A percentile compares a stretch with the other conserved stretches of the same genome.
Evolutionary conservation across 257 asterid genomes (phyloP).

Genomic region (Lavandula angustifolia): DNA sequence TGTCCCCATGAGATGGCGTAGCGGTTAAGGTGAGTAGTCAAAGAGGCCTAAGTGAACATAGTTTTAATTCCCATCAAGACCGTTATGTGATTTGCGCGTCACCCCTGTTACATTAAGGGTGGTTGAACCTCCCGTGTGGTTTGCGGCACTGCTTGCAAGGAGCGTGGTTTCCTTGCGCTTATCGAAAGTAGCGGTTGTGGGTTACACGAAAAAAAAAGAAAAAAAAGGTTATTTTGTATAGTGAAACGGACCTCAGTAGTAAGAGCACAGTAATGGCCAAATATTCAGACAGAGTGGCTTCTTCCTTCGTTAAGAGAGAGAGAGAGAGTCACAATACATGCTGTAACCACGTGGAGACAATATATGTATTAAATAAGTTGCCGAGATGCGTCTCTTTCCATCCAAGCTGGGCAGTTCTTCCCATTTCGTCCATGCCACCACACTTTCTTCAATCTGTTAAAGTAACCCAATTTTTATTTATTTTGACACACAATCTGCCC

Average conservation of each 20-base stretch:
- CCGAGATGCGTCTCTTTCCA: slow-evolving; percentile 48
- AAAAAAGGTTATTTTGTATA: slow-evolving; percentile 57
- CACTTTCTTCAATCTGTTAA: slow-evolving; percentile 35
- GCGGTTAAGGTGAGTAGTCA: too few relatives aligned
- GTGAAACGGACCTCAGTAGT: slow-evolving; percentile 41
- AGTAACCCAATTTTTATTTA: slow-evolving; percentile 37
- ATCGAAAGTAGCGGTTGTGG: too few relatives aligned
- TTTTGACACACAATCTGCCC: slow-evolving; percentile 39
- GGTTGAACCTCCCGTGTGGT: too few relatives aligned
- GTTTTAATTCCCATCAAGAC: too few relatives aligned
- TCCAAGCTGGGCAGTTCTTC: slow-evolving; percentile 53
- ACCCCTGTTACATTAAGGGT: too few relatives aligned
- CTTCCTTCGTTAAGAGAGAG: slow-evolving; percentile 14
- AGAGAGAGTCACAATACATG: neutral
- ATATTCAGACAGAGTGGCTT: slow-evolving; percentile 11
- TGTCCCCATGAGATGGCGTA: too few relatives aligned
- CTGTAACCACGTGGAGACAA: slow-evolving; percentile 47
- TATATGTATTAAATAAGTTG: slow-evolving; percentile 29
- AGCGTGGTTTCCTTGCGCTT: too few relatives aligned
- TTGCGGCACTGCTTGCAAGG: too few relatives aligned
- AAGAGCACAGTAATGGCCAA: slow-evolving; percentile 28
- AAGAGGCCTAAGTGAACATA: too few relatives aligned
- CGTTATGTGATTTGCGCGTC: too few relatives aligned
- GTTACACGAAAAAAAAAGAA: too few relatives aligned
- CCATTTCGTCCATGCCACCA: slow-evolving; percentile 40